Conservation (phyloP, 2,329 filamentous ascomycete species). For the Pyrenochaeta sp. region DNA sequence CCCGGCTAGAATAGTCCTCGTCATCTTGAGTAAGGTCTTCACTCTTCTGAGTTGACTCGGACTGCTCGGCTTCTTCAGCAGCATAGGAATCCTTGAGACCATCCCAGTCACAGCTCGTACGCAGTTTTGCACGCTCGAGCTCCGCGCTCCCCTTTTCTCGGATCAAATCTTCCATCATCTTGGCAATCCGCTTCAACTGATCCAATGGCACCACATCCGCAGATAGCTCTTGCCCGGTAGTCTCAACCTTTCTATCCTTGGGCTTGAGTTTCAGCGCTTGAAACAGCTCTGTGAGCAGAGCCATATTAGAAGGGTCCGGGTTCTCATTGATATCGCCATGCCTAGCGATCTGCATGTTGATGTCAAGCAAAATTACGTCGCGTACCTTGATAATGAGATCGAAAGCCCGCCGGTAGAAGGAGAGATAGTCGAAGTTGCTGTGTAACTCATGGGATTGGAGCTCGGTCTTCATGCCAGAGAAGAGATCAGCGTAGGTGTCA, state of each 20-base stretch:
- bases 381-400: slow-evolving; percentile 16
- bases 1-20: background rate
- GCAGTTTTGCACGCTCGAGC: slow-evolving; percentile 10
- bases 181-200: slow-evolving; percentile 1
- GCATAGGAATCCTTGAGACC: slow-evolving; percentile 9
- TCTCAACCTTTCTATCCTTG: background rate
- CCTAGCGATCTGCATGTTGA: slow-evolving; percentile 4
- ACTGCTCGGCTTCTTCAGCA: background rate
- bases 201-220: background rate
- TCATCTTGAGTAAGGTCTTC: background rate
- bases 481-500: slow-evolving; percentile 6
- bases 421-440: slow-evolving; percentile 30
- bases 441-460: slow-evolving; percentile 23
- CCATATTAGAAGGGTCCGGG: slow-evolving; percentile 10
- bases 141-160: slow-evolving; percentile 12
- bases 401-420: slow-evolving; percentile 26
- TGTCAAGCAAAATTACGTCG: slow-evolving; percentile 15
- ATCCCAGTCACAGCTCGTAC: slow-evolving; percentile 3
- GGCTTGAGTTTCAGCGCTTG: background rate
- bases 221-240: slow-evolving; percentile 13
- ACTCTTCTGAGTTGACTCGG: background rate
- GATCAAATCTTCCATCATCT: slow-evolving; percentile 20
- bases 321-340: slow-evolving; percentile 4
- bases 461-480: slow-evolving; percentile 10
- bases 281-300: background rate